Evolutionary conservation across 2,329 filamentous ascomycete species (phyloP).

Genomic region (Pseudogymnoascus sp.): DNA sequence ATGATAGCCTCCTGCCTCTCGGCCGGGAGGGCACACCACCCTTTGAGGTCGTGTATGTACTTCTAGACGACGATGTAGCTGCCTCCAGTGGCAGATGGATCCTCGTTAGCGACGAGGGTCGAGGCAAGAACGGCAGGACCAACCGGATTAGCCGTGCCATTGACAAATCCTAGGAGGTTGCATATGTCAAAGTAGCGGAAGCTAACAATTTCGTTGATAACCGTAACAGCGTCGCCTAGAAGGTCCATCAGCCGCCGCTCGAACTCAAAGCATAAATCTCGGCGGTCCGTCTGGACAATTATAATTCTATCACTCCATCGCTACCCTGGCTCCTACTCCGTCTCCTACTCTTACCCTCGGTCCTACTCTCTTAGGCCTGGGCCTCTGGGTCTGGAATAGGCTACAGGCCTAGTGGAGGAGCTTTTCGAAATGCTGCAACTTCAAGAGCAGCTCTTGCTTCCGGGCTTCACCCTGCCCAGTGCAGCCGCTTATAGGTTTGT

Average conservation of each 20-base stretch:
- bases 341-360: too few species aligned
- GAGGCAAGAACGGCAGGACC: slow-evolving; percentile 37
- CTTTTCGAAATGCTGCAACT: too few species aligned
- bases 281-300: slow-evolving; percentile 32
- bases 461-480: too few species aligned
- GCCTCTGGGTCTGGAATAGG: too few species aligned
- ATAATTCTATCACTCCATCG: too few species aligned
- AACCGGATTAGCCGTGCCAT: slow-evolving; percentile 52
- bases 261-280: slow-evolving; percentile 52
- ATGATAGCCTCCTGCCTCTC: slow-evolving; percentile 51
- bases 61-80: slow-evolving; percentile 56
- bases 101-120: slow-evolving; percentile 39
- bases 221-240: slow-evolving; percentile 40
- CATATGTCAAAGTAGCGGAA: slow-evolving; percentile 55
- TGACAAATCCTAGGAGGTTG: slow-evolving; percentile 52
- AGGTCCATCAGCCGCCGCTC: slow-evolving; percentile 46
- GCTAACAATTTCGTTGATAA: slow-evolving; percentile 47
- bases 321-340: too few species aligned
- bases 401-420: too few species aligned
- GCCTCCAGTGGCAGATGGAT: slow-evolving; percentile 35
- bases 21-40: slow-evolving; percentile 39
- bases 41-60: slow-evolving; percentile 45
- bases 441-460: too few species aligned
- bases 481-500: too few species aligned
- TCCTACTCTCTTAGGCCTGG: too few species aligned